These are phyloP conservation scores for Sugiyamaella marilandica DNA, from an alignment of 805 yeast genomes.

Conservation along the genomic window DNA sequence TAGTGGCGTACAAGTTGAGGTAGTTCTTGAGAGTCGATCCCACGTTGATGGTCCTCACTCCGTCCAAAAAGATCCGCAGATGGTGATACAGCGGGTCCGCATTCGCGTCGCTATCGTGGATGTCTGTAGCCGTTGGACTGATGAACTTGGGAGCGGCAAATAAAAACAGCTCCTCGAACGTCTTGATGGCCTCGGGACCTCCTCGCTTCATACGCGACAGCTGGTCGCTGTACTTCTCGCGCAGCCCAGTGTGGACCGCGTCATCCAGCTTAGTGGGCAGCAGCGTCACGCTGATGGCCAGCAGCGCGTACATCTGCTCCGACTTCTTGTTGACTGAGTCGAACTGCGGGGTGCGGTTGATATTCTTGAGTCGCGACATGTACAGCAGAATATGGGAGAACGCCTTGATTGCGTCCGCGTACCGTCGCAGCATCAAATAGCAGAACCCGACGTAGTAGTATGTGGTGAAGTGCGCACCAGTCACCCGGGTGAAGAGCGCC, in stretches of 20 bases:
- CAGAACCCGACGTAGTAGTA: slow-evolving; percentile 50
- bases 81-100: slow-evolving; percentile 43
- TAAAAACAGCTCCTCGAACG: slow-evolving; percentile 43
- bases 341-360: slow-evolving; percentile 41
- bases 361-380: slow-evolving; percentile 43
- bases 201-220: slow-evolving; percentile 40
- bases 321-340: slow-evolving; percentile 45
- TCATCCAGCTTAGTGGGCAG: slow-evolving; percentile 47
- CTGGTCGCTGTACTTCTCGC: slow-evolving; percentile 46
- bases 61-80: slow-evolving; percentile 40
- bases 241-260: slow-evolving; percentile 39
- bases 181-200: slow-evolving; percentile 38
- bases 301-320: slow-evolving; percentile 48
- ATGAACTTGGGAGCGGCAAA: slow-evolving; percentile 49
- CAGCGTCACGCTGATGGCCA: slow-evolving; percentile 43
- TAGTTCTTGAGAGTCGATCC: slow-evolving; percentile 42
- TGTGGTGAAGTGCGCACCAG: slow-evolving; percentile 48
- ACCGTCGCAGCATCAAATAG: slow-evolving; percentile 47
- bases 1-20: slow-evolving; percentile 43
- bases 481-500: slow-evolving; percentile 44
- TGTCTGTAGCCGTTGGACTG: slow-evolving; percentile 36
- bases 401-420: slow-evolving; percentile 46
- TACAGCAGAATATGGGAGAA: slow-evolving; percentile 44
- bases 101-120: slow-evolving; percentile 25
- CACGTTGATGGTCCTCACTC: slow-evolving; percentile 36